Conservation (phyloP, 2,329 filamentous ascomycete species). For the Balansia obtecta region DNA sequence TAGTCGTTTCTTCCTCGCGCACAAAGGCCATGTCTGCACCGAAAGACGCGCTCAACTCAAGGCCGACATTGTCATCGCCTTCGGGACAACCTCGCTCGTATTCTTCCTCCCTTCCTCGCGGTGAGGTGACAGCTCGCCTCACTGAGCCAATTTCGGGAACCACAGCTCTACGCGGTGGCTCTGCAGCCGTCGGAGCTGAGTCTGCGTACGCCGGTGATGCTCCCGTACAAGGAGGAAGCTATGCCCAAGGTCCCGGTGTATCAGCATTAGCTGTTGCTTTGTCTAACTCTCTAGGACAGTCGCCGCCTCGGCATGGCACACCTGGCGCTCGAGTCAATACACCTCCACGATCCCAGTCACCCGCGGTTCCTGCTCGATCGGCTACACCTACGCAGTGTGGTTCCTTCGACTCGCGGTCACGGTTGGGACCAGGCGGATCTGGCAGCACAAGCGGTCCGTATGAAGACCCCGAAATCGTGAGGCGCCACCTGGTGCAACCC, state of each 20-base stretch:
- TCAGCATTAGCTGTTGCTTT: slow-evolving; percentile 85
- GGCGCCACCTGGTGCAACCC: slow-evolving; percentile 72
- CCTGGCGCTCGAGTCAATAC: slow-evolving; percentile 48
- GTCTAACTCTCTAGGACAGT: slow-evolving; percentile 58
- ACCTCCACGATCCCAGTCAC: slow-evolving; percentile 33
- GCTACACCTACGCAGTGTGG: slow-evolving; percentile 65
- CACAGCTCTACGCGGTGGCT: slow-evolving; percentile 23
- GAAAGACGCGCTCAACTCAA: slow-evolving; percentile 24
- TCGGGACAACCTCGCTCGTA: slow-evolving; percentile 33
- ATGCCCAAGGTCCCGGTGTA: slow-evolving; percentile 62
- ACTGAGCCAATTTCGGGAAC: slow-evolving; percentile 40
- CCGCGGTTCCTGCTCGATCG: slow-evolving; percentile 22
- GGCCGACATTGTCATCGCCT: slow-evolving; percentile 33
- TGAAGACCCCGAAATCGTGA: slow-evolving; percentile 86
- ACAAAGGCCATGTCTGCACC: slow-evolving; percentile 23
- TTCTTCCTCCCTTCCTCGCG: slow-evolving; percentile 42
- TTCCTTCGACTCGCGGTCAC: slow-evolving; percentile 64
- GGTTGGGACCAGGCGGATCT: slow-evolving; percentile 27
- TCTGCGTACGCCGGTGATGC: slow-evolving; percentile 31
- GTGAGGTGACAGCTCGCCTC: slow-evolving; percentile 47
- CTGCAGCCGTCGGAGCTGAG: slow-evolving; percentile 17
- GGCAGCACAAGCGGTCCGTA: slow-evolving; percentile 39
- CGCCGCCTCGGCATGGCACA: slow-evolving; percentile 58
- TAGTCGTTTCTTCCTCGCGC: not conserved
- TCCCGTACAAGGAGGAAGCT: slow-evolving; percentile 53